Evolutionary conservation across 176 grass and related monocot species (phyloP).

Genomic region (bread wheat (Triticum aestivum)): IWGSC_CS_RefSeq_v2.1 NC_057797.1:776740402-776740901

Average conservation of each 20-base stretch:
- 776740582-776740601: constrained; percentile 74
- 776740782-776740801: no score
- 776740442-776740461: not conserved
- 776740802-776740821: no score
- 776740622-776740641: constrained; percentile 85
- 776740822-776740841: no score
- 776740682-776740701: no score
- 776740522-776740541: constrained; percentile 52
- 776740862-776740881: no score
- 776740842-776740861: not conserved
- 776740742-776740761: no score
- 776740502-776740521: not conserved
- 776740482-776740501: not conserved
- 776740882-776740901: no score
- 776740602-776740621: constrained; percentile 71
- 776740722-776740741: no score
- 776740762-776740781: no score
- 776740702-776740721: no score
- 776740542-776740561: constrained; percentile 60
- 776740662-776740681: no score
- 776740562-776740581: constrained; percentile 81
- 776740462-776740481: not conserved
- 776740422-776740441: not conserved
- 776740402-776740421: not conserved
- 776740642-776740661: constrained; percentile 35